These are phyloP conservation scores for Tylopilus cervinicoccineus DNA, from an alignment of 768 basidiomycete species.

Conservation along the genomic window DNA sequence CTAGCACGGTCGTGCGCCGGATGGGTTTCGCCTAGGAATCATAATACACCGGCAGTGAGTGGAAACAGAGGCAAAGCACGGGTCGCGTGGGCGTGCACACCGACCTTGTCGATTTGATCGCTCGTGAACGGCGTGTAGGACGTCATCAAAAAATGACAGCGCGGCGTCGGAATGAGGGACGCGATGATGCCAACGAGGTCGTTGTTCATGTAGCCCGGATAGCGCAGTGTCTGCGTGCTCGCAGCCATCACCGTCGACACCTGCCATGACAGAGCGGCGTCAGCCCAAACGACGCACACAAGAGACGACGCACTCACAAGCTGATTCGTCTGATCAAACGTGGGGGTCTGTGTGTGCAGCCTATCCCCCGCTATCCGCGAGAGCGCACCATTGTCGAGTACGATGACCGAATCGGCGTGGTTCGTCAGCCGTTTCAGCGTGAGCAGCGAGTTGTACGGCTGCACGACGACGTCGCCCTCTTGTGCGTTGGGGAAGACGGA, in stretches of 20 bases:
- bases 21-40: constrained; percentile 80
- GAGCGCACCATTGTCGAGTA: constrained; percentile 93
- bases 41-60: too few species aligned
- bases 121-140: constrained; percentile 98
- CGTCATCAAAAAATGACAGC: constrained; percentile 98
- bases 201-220: constrained; percentile 99
- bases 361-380: constrained; percentile 91
- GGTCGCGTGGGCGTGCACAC: too few species aligned
- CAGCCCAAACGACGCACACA: not conserved
- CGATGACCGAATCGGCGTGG: constrained; percentile 96
- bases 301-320: constrained; percentile 45
- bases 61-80: too few species aligned
- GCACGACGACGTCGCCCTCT: constrained; percentile 96
- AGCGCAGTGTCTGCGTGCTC: constrained; percentile 93
- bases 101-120: constrained; percentile 92
- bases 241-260: constrained; percentile 98
- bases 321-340: constrained; percentile 91
- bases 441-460: constrained; percentile 94
- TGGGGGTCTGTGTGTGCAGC: constrained; percentile 80
- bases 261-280: constrained; percentile 36
- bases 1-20: constrained; percentile 92
- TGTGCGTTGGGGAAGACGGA: constrained; percentile 95
- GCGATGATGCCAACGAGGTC: constrained; percentile 97
- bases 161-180: constrained; percentile 92
- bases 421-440: constrained; percentile 92